A percentile compares a stretch with the other conserved stretches of the same genome.
Conservation (phyloP, 2,329 filamentous ascomycete species). For the Onygenales sp. region DNA sequence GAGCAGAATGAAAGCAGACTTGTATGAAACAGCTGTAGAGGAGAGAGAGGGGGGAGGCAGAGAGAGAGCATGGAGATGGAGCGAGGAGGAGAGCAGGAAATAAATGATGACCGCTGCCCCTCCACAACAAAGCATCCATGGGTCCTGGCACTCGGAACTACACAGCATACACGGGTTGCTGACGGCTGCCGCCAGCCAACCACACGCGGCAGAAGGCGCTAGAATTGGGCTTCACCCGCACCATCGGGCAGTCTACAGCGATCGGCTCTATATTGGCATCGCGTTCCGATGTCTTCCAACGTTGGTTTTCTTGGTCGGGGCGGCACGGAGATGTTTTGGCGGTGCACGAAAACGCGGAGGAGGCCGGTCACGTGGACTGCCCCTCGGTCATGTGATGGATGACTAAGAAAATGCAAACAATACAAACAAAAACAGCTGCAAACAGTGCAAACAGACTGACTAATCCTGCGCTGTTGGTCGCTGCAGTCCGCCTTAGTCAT, state of each 20-base stretch:
- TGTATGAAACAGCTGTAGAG: neutral
- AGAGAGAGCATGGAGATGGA: slow-evolving; percentile 12
- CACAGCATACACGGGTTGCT: neutral
- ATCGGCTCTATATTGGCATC: neutral
- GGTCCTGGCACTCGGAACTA: too few relatives aligned
- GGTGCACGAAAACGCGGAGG: neutral
- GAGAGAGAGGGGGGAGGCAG: neutral
- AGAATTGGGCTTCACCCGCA: neutral
- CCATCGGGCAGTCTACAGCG: too few relatives aligned
- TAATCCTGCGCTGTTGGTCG: neutral
- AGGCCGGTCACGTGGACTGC: neutral
- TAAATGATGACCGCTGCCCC: neutral
- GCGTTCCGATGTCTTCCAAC: neutral
- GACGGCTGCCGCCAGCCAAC: neutral
- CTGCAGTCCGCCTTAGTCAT: neutral
- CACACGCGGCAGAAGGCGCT: neutral
- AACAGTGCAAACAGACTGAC: neutral
- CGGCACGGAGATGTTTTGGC: neutral
- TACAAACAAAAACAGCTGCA: neutral
- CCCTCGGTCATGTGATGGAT: neutral
- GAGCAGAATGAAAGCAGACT: neutral
- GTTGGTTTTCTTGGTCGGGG: neutral
- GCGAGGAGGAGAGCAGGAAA: slow-evolving; percentile 6
- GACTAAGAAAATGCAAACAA: neutral
- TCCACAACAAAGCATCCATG: neutral